Conservation (phyloP, 139 green algal species). For the Closterium sp. region DNA sequence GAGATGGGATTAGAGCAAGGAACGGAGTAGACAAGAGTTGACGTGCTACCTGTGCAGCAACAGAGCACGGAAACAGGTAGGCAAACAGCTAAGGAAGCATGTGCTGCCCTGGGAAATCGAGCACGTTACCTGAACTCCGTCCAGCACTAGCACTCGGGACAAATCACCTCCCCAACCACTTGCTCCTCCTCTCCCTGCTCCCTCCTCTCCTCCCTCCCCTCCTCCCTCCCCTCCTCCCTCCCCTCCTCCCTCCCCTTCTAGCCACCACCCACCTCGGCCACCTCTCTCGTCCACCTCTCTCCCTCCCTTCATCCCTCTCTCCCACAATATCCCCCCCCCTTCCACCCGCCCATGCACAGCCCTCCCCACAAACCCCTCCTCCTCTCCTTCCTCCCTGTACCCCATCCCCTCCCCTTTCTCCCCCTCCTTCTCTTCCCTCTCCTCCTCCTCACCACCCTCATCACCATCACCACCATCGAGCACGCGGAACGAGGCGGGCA, state of each 20-base stretch:
- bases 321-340: background rate
- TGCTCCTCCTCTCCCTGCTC: background rate
- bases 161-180: slow-evolving; percentile 2
- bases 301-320: background rate
- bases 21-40: no score
- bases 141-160: slow-evolving; percentile 36
- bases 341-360: background rate
- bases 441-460: slow-evolving; percentile 4
- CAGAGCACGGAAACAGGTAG: no score
- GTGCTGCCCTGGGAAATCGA: no score
- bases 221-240: no score
- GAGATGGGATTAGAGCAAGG: no score
- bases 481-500: background rate
- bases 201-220: background rate
- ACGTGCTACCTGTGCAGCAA: no score
- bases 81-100: no score
- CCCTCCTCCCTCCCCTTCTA: background rate
- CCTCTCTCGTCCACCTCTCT: background rate
- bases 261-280: background rate
- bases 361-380: background rate
- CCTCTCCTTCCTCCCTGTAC: background rate
- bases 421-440: background rate
- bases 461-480: background rate
- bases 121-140: slow-evolving; percentile 29
- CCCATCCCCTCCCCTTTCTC: background rate